phyloP scores from a whole-genome alignment of 192 early-diverging fungal genomes.

The Gryganskiella cystojenkinii region DNA sequence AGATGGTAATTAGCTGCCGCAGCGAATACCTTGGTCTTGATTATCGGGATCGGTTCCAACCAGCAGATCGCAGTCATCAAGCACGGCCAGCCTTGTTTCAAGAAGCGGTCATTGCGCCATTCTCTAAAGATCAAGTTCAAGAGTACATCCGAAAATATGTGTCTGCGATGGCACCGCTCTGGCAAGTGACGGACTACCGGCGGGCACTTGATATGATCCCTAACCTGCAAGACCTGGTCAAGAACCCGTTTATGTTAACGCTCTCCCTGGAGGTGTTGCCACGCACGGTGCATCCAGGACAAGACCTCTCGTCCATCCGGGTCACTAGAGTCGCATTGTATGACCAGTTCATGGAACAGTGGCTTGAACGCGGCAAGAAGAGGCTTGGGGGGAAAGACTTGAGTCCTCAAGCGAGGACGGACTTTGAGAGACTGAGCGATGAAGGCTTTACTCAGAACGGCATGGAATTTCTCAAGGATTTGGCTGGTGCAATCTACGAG shows the following conservation, averaged over 20 bases:
- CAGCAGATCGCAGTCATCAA: background rate
- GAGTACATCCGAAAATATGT: background rate
- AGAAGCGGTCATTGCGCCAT: constrained; percentile 5
- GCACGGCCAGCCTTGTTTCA: background rate
- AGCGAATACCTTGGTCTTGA: background rate
- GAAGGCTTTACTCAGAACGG: background rate
- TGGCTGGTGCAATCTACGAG: background rate
- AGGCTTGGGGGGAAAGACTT: background rate
- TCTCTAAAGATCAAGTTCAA: background rate
- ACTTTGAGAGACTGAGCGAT: background rate
- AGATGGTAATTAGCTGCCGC: constrained; percentile 18
- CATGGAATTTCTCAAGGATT: background rate
- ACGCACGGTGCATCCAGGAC: background rate
- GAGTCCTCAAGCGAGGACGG: background rate
- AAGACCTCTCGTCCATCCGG: background rate
- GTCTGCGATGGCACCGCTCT: background rate
- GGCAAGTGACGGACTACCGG: background rate
- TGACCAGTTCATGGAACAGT: constrained; percentile 1
- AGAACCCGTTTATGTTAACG: constrained; percentile 4
- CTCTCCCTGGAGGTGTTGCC: background rate
- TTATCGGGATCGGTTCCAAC: background rate
- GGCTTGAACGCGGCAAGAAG: background rate
- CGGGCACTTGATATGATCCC: background rate
- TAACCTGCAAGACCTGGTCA: constrained; percentile 7
- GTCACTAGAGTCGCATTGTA: background rate